Percentiles rank a stretch among this genome's conserved stretches.
phyloP scores from a whole-genome alignment of 441 rosid species.

The Capsella rubella region DNA sequence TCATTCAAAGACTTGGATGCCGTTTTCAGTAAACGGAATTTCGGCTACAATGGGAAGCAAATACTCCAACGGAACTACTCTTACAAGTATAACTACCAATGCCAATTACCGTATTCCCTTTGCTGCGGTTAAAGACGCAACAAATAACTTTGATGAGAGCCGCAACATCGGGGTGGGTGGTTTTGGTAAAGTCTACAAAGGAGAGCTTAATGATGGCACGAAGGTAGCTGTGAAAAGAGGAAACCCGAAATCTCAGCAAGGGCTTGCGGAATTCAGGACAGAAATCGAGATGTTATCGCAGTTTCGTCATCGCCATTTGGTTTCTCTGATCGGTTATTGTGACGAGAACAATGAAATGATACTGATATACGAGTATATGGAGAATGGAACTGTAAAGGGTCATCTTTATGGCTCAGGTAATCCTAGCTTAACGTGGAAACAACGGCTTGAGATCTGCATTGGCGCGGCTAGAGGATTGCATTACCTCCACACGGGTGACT shows the following conservation, averaged over 20 bases:
- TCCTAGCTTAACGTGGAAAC: constrained; percentile 88
- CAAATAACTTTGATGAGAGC: constrained; percentile 85
- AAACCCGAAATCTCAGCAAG: constrained; percentile 91
- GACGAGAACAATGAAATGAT: constrained; percentile 97
- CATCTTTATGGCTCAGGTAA: constrained; percentile 84
- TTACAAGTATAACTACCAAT: constrained; percentile 62
- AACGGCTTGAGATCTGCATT: constrained; percentile 88
- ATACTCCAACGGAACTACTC: constrained; percentile 56
- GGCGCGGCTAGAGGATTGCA: constrained; percentile 96
- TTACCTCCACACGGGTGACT: constrained; percentile 93
- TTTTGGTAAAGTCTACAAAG: constrained; percentile 93
- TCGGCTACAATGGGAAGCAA: constrained; percentile 53
- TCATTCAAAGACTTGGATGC: constrained; percentile 85
- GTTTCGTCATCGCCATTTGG: constrained; percentile 93
- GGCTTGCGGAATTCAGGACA: constrained; percentile 89
- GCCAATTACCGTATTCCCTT: constrained; percentile 76
- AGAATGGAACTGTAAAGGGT: constrained; percentile 87
- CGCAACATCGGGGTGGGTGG: constrained; percentile 93
- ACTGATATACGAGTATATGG: constrained; percentile 93
- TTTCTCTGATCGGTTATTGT: constrained; percentile 90
- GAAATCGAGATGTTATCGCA: constrained; percentile 98
- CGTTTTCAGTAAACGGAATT: constrained; percentile 62
- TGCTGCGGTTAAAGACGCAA: constrained; percentile 80
- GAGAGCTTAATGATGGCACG: constrained; percentile 73
- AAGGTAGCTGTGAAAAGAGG: constrained; percentile 93